phyloP scores from a whole-genome alignment of 192 early-diverging fungal genomes.

The Entrophospora sp. region DNA sequence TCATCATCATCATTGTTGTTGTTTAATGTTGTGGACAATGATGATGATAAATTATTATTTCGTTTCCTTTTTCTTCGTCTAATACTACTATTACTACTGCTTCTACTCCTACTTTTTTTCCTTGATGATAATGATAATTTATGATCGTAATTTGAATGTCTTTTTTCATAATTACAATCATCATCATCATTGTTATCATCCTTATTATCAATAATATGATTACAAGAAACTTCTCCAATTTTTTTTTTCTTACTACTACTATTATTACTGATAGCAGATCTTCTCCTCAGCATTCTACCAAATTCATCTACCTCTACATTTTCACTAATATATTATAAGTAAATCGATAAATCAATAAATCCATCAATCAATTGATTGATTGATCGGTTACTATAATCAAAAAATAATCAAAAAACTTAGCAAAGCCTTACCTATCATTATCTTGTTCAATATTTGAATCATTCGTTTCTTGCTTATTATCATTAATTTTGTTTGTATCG shows the following conservation, averaged over 20 bases:
- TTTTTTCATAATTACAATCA: neutral
- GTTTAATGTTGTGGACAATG: too few species aligned
- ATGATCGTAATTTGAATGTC: too few species aligned
- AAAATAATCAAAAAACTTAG: too few species aligned
- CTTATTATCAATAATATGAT: neutral
- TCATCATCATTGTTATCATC: neutral
- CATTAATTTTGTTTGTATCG: too few species aligned
- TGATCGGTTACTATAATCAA: too few species aligned
- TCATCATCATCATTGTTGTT: too few species aligned
- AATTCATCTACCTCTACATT: constrained; percentile 40
- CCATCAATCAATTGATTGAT: neutral
- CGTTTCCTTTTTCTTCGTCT: constrained; percentile 2
- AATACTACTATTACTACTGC: neutral
- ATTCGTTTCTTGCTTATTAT: too few species aligned
- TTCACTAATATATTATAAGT: neutral
- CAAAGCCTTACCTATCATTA: too few species aligned
- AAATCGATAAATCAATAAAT: neutral
- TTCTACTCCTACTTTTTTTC: neutral
- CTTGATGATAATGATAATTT: neutral
- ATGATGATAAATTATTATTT: too few species aligned
- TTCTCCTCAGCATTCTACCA: constrained; percentile 25
- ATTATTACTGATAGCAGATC: neutral
- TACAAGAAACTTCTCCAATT: too few species aligned
- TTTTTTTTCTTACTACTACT: too few species aligned
- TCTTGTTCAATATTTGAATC: too few species aligned